Base-by-base conservation (phyloP, 306 rosid species). In the Crotalaria pallida region DNA sequence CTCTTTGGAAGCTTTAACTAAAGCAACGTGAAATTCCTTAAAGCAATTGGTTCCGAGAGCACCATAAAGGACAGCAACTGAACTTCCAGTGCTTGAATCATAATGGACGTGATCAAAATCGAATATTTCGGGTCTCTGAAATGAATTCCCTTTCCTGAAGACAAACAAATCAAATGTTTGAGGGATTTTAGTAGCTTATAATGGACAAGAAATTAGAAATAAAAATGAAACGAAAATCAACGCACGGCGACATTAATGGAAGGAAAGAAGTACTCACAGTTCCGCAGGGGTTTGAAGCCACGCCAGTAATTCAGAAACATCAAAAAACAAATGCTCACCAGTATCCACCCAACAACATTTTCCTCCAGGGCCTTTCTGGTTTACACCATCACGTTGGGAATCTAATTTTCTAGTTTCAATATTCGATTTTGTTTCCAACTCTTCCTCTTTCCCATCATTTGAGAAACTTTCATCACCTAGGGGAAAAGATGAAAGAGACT, bases 291-390 rank as follows among this genome's bases (percentile, higher is more conserved):
- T 77, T 6, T 19, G 69, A 69, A 94, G 88, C 97, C 97, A 90
- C 7, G 36, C 18, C 60, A 53, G 71, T 41, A 94, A 43, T 43
- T 87, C 92, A 29, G 85, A 66, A 45, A 81, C 80, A 53, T 89
- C 83, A 58, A 82, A 84, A 74, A 91, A 87, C 72, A 91, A 82
- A 10, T 82, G 80, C 1, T 78, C 87, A 70, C 96, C 97, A 40
- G 83, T 87, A 76, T 94, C 95, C 65, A 94, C 87, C 97, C 99
- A 94, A 73, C 99, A 91, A 64, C 99, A 94, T 27, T 82, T 91
- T n/a, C 97, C 97, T 26, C 68, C 77, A 5, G 87, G 87, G 36
- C 81, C 60, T 59, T 78, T 70, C 0, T 81, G 90, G 72, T 70
- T 77, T 22, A 24, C 74, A 77, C 84, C 90, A 65, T 53, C 81